These are phyloP conservation scores for Pseudotulostoma volvatum DNA, from an alignment of 495 filamentous ascomycete species.

Conservation along the genomic window DNA sequence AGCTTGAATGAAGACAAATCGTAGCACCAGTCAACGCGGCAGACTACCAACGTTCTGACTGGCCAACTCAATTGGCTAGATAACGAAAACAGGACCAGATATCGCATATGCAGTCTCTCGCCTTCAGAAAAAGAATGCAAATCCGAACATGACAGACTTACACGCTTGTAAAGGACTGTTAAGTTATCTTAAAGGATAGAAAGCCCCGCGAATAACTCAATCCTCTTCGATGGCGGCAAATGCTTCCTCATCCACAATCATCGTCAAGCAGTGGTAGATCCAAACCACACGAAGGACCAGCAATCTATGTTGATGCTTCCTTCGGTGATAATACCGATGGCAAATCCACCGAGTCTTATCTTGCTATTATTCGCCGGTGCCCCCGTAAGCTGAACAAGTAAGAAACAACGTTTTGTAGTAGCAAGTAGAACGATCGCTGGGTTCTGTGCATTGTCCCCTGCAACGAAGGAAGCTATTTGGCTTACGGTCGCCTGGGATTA, in stretches of 20 bases:
- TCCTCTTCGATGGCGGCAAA: too few species aligned
- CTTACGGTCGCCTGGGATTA: too few species aligned
- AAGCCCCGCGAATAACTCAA: not conserved
- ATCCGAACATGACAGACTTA: not conserved
- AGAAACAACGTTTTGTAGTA: too few species aligned
- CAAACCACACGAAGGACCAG: not conserved
- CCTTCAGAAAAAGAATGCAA: not conserved
- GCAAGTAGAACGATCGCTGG: too few species aligned
- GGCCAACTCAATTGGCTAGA: not conserved
- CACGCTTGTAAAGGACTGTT: not conserved
- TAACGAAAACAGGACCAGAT: constrained; percentile 1
- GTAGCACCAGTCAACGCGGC: not conserved
- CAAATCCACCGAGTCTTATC: not conserved
- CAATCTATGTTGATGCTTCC: not conserved
- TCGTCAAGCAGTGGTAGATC: too few species aligned
- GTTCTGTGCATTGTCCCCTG: too few species aligned
- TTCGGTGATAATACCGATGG: not conserved
- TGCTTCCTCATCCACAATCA: too few species aligned
- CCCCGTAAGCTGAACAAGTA: too few species aligned
- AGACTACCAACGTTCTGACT: not conserved
- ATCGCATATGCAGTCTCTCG: not conserved
- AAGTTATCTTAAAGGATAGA: not conserved
- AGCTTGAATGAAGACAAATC: not conserved
- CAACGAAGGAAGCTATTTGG: too few species aligned
- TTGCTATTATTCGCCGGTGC: too few species aligned